Conservation (phyloP, 345 rosid species). For the Camelina laxa region DNA sequence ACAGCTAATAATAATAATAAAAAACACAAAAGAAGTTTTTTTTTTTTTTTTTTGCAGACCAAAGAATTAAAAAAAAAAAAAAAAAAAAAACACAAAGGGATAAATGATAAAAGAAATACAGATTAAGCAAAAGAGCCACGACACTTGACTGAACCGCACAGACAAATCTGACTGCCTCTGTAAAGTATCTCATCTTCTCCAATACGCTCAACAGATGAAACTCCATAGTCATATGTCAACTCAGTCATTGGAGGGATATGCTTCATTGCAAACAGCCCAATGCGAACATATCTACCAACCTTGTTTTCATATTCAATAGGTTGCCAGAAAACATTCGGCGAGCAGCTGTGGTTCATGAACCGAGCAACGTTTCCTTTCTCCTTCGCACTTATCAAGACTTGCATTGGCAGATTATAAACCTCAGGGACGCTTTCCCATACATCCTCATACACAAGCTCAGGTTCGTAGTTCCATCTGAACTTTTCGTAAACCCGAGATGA, state of each 20-base stretch:
- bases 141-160: constrained; percentile 61
- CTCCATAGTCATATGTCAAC: constrained; percentile 58
- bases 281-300: constrained; percentile 24
- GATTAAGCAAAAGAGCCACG: constrained; percentile 49
- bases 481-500: constrained; percentile 44
- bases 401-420: constrained; percentile 48
- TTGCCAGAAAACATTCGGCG: constrained; percentile 80
- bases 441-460: constrained; percentile 26
- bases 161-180: constrained; percentile 50
- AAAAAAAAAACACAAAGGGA: not conserved
- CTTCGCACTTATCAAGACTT: constrained; percentile 59
- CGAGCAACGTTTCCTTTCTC: constrained; percentile 71
- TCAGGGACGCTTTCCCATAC: constrained; percentile 30
- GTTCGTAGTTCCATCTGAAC: constrained; percentile 34
- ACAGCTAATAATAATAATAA: not conserved
- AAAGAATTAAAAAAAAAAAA: not conserved
- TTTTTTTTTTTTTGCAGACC: no score
- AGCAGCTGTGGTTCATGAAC: constrained; percentile 84
- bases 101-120: not conserved
- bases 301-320: constrained; percentile 45
- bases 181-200: constrained; percentile 34
- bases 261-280: constrained; percentile 48
- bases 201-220: not conserved
- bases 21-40: no score
- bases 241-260: constrained; percentile 61